A percentile compares a stretch with the other conserved stretches of the same genome.
Evolutionary conservation across 208 protist genomes (phyloP).

Genomic region (Balamuthia mandrillaris): DNA sequence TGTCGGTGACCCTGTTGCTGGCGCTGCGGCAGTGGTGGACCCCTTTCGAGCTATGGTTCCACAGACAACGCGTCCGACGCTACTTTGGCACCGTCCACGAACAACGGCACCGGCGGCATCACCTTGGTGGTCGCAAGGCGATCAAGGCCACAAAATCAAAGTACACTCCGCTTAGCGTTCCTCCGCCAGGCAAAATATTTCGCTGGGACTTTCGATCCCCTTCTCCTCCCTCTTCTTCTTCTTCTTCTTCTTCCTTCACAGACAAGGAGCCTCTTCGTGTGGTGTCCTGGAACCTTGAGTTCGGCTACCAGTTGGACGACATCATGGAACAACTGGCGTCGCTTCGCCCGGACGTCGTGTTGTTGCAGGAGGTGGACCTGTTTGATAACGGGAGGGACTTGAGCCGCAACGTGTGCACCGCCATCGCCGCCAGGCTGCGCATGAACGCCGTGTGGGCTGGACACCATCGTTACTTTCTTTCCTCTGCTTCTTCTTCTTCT

Average conservation of each 20-base stretch:
- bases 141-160: neutral
- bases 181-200: neutral
- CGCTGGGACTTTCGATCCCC: neutral
- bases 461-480: neutral
- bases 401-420: neutral
- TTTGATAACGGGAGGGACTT: neutral
- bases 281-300: constrained; percentile 1
- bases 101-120: neutral
- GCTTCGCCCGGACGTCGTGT: neutral
- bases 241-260: neutral
- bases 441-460: neutral
- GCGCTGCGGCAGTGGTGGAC: no score
- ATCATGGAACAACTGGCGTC: neutral
- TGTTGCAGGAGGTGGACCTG: neutral
- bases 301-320: neutral
- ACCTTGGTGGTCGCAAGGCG: neutral
- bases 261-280: neutral
- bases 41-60: no score
- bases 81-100: neutral
- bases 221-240: neutral
- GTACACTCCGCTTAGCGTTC: neutral
- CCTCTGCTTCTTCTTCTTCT: neutral
- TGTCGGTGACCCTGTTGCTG: no score
- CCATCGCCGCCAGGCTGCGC: neutral
- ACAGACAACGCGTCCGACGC: neutral